A percentile compares a stretch with the other conserved stretches of the same genome.
phyloP scores from a whole-genome alignment of 2,329 filamentous ascomycete genomes.

The Talaromyces rugulosus region DNA sequence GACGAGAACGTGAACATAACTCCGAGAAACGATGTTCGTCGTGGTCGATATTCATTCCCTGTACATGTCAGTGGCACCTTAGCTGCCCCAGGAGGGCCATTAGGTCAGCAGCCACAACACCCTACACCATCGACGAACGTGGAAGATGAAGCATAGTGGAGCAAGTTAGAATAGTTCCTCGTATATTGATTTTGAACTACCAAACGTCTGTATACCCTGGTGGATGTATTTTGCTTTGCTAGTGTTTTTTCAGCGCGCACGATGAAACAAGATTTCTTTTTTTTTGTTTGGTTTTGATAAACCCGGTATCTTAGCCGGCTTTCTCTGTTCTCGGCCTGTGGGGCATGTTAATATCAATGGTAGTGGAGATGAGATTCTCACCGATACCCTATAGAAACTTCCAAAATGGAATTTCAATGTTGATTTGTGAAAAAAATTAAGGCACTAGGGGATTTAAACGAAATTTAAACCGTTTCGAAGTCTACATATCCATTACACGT shows the following conservation, averaged over 20 bases:
- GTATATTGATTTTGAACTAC: conserved; percentile 1
- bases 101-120: conserved; percentile 15
- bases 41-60: conserved; percentile 26
- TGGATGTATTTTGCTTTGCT: conserved; percentile 7
- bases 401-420: not conserved
- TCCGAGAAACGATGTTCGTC: conserved; percentile 19
- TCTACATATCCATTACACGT: not conserved
- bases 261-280: not conserved
- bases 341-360: not conserved
- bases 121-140: conserved; percentile 5
- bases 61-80: conserved; percentile 30
- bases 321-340: not conserved
- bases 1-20: conserved; percentile 25
- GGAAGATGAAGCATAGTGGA: conserved; percentile 1
- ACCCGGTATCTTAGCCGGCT: not conserved
- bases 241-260: not conserved
- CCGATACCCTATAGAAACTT: not conserved
- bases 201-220: conserved; percentile 9
- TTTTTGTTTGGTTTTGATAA: not conserved
- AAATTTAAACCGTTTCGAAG: not conserved
- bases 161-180: not conserved
- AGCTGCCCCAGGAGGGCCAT: conserved; percentile 22
- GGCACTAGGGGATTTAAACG: not conserved
- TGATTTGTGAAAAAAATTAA: not conserved
- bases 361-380: not conserved